phyloP scores from a whole-genome alignment of 148 eudicot genomes.

The Diospyros lotus region DNA sequence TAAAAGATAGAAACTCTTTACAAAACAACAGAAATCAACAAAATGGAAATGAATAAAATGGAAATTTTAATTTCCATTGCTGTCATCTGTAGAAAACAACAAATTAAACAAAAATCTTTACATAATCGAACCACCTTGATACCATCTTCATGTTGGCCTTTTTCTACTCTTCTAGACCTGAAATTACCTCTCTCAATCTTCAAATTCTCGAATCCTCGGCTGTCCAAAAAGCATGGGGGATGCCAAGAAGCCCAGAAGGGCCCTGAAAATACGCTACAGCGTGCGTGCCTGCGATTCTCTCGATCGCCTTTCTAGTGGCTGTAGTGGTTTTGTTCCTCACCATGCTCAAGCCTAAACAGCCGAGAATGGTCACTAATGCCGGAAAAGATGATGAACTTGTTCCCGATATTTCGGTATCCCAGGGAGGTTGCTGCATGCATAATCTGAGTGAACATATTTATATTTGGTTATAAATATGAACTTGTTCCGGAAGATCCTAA shows the following conservation, averaged over 20 bases:
- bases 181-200: background rate
- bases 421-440: too few species aligned
- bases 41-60: background rate
- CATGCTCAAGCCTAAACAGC: conserved; percentile 34
- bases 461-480: too few species aligned
- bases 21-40: too few species aligned
- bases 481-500: too few species aligned
- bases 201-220: background rate
- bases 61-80: conserved; percentile 3
- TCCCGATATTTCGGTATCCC: too few species aligned
- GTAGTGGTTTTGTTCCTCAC: conserved; percentile 23
- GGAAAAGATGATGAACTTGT: background rate
- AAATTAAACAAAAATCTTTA: background rate
- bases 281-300: conserved; percentile 9
- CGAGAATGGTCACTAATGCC: conserved; percentile 22
- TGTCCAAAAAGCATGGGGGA: background rate
- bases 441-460: too few species aligned
- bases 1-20: too few species aligned
- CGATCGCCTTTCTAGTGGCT: conserved; percentile 7
- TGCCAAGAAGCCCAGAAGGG: conserved; percentile 9
- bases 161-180: background rate
- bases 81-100: conserved; percentile 6
- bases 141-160: conserved; percentile 22
- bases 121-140: conserved; percentile 8
- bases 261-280: conserved; percentile 19